These are phyloP conservation scores for Entomortierella parvispora DNA, from an alignment of 192 early-diverging fungal genomes.

Conservation along the genomic window DNA sequence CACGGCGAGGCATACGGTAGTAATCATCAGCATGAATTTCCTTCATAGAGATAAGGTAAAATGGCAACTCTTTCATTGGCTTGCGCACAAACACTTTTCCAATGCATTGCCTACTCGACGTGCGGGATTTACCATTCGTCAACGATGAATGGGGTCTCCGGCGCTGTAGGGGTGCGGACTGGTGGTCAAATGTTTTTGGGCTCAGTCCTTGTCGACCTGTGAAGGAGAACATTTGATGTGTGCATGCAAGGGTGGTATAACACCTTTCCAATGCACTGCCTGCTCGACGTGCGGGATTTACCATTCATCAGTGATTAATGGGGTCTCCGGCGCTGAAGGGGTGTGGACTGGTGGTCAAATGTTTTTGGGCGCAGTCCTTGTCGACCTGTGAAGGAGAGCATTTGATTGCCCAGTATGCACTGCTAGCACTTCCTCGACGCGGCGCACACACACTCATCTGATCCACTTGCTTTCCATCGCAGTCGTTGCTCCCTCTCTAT, in stretches of 20 bases:
- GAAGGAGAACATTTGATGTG: conserved; percentile 23
- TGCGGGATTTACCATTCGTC: conserved; percentile 12
- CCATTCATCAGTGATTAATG: conserved; percentile 22
- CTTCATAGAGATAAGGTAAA: too few relatives aligned
- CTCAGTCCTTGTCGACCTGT: conserved; percentile 13
- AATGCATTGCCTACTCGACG: conserved; percentile 16
- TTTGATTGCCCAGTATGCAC: conserved; percentile 17
- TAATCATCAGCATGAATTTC: conserved; percentile 13
- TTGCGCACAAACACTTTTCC: conserved; percentile 14
- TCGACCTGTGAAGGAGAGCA: conserved; percentile 1
- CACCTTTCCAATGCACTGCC: conserved; percentile 25
- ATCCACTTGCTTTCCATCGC: too few relatives aligned
- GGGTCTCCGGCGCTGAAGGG: conserved; percentile 11
- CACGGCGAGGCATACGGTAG: background rate
- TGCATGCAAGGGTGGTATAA: conserved; percentile 19
- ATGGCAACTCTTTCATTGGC: conserved; percentile 4
- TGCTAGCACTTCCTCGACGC: too few relatives aligned
- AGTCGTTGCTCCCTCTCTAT: too few relatives aligned
- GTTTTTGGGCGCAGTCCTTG: conserved; percentile 5
- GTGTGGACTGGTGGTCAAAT: conserved; percentile 22
- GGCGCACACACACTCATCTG: too few relatives aligned
- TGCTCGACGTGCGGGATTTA: conserved; percentile 12
- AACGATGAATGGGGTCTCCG: conserved; percentile 1
- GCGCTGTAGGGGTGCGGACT: conserved; percentile 1
- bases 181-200: conserved; percentile 17